Conservation (phyloP, 2,329 filamentous ascomycete genomes). For the Metarhizium rileyi region DNA sequence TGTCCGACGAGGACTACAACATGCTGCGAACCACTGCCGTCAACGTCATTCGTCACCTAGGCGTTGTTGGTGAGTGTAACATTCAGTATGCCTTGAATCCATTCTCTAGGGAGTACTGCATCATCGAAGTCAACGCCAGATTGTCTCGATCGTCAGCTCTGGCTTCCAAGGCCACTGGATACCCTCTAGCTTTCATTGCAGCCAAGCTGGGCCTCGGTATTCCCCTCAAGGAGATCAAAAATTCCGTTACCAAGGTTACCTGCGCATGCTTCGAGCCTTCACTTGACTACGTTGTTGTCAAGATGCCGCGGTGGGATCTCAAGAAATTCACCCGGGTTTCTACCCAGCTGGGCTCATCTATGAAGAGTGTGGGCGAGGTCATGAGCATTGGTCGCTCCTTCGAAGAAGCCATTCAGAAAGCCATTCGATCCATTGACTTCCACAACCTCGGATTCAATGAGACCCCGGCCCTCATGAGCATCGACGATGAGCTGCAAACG, state of each 20-base stretch:
- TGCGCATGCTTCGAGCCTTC: constrained; percentile 98
- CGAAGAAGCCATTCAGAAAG: constrained; percentile 97
- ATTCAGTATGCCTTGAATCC: constrained; percentile 98
- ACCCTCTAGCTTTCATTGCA: constrained; percentile 90
- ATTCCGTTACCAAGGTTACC: constrained; percentile 90
- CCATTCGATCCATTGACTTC: constrained; percentile 89
- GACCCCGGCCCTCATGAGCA: constrained; percentile 85
- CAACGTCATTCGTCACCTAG: constrained; percentile 93
- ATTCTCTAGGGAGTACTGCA: constrained; percentile 92
- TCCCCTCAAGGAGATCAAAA: constrained; percentile 90
- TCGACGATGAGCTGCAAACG: constrained; percentile 92
- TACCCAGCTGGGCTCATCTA: constrained; percentile 89
- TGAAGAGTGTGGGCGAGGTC: constrained; percentile 99
- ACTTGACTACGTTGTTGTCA: constrained; percentile 94
- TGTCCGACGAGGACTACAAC: constrained; percentile 97
- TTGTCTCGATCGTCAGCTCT: constrained; percentile 90
- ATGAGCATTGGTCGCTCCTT: constrained; percentile 97
- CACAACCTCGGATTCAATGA: constrained; percentile 93
- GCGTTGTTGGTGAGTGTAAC: constrained; percentile 97
- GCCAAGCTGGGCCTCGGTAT: constrained; percentile 94
- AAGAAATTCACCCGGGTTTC: constrained; percentile 98
- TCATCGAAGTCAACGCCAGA: constrained; percentile 97
- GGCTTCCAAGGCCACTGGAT: constrained; percentile 94
- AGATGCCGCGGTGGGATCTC: constrained; percentile 97
- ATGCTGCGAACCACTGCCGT: constrained; percentile 96